phyloP scores from a whole-genome alignment of 2,329 filamentous ascomycete genomes.

The Teratosphaeria destructans region DNA sequence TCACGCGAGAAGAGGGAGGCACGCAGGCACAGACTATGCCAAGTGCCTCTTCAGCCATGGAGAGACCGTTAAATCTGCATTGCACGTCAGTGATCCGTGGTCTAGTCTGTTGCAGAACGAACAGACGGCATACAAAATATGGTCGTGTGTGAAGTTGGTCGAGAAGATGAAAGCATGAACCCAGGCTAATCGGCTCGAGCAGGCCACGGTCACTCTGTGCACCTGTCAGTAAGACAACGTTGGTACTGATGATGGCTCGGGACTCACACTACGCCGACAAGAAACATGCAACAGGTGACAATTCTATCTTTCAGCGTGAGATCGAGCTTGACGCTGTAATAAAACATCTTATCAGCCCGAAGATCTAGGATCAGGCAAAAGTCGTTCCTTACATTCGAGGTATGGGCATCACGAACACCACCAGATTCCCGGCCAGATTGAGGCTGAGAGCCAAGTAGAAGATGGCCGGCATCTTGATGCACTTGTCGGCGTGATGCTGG shows the following conservation, averaged over 20 bases:
- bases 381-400: not conserved
- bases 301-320: not conserved
- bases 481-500: not conserved
- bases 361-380: not conserved
- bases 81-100: not conserved
- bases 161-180: not conserved
- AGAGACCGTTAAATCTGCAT: not conserved
- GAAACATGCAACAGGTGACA: not conserved
- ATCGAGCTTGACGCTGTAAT: not conserved
- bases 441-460: not conserved
- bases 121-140: not conserved
- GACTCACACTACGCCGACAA: not conserved
- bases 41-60: not conserved
- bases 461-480: not conserved
- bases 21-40: not conserved
- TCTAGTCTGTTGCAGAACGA: not conserved
- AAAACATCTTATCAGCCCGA: not conserved
- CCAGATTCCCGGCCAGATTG: not conserved
- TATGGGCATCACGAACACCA: not conserved
- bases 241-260: not conserved
- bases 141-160: not conserved
- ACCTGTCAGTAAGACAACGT: not conserved
- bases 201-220: not conserved
- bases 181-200: not conserved
- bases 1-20: not conserved